Evolutionary conservation across 306 rosid genomes (phyloP).

Genomic region (Trifolium fragiferum): DNA sequence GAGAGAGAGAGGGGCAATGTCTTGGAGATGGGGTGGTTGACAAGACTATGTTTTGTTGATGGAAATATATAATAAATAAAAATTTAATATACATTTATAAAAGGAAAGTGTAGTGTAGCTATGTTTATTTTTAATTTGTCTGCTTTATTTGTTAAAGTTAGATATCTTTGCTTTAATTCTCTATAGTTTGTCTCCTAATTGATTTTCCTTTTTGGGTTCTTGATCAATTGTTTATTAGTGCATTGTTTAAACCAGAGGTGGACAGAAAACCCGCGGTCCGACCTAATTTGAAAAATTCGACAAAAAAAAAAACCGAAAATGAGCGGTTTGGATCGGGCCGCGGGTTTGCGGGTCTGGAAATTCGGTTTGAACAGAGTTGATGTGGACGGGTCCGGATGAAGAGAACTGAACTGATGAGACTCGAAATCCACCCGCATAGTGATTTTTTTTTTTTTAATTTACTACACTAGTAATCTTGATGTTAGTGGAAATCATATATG

Average conservation of each 20-base stretch:
- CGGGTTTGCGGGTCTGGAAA: no score
- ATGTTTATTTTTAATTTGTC: not conserved
- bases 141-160: conserved; percentile 10
- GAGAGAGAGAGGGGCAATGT: conserved; percentile 31
- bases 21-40: conserved; percentile 59
- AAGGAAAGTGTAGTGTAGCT: conserved; percentile 21
- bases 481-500: no score
- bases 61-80: conserved; percentile 35
- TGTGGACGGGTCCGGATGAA: no score
- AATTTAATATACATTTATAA: conserved; percentile 44
- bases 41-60: conserved; percentile 56
- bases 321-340: no score
- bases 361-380: no score
- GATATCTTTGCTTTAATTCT: conserved; percentile 31
- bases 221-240: conserved; percentile 26
- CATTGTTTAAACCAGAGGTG: conserved; percentile 6
- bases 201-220: conserved; percentile 24
- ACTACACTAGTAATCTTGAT: no score
- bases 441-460: no score
- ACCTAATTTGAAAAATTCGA: no score
- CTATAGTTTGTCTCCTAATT: conserved; percentile 21
- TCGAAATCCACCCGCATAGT: no score
- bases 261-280: no score
- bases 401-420: no score
- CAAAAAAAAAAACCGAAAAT: no score